phyloP scores from a whole-genome alignment of 2,329 filamentous ascomycete genomes.

The Dichotomopilus funicola region DNA sequence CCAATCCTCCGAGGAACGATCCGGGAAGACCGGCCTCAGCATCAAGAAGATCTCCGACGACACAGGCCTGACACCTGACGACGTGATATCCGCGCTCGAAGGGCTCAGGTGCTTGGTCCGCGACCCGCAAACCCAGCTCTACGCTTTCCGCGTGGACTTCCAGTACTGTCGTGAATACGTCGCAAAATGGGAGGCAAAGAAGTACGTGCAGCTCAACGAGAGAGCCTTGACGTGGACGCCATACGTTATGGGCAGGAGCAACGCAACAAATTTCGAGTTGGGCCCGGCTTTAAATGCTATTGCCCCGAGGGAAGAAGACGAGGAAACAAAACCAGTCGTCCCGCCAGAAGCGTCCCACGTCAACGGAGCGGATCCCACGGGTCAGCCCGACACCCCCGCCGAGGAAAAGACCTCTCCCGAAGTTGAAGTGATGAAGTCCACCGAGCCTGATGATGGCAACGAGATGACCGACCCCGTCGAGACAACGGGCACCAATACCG shows the following conservation, averaged over 20 bases:
- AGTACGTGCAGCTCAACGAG: conserved; percentile 77
- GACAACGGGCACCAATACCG: conserved; percentile 23
- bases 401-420: conserved; percentile 28
- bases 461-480: conserved; percentile 17
- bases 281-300: conserved; percentile 77
- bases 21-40: conserved; percentile 46
- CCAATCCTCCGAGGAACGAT: conserved; percentile 36
- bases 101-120: conserved; percentile 81
- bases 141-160: conserved; percentile 82
- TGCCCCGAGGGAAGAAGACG: conserved; percentile 74
- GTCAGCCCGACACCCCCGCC: conserved; percentile 19
- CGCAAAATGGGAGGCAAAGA: conserved; percentile 80
- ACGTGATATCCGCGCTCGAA: conserved; percentile 90
- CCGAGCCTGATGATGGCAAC: conserved; percentile 31
- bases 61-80: conserved; percentile 92
- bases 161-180: conserved; percentile 84
- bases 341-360: conserved; percentile 27
- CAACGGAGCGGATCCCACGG: conserved; percentile 29
- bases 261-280: conserved; percentile 74
- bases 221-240: conserved; percentile 87
- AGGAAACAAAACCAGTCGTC: conserved; percentile 36
- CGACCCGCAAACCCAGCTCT: conserved; percentile 80
- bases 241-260: conserved; percentile 89
- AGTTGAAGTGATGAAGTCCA: conserved; percentile 32
- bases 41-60: conserved; percentile 70